These are phyloP conservation scores for Clavispora asparagi DNA, from an alignment of 805 yeast species.

Conservation along the genomic window DNA sequence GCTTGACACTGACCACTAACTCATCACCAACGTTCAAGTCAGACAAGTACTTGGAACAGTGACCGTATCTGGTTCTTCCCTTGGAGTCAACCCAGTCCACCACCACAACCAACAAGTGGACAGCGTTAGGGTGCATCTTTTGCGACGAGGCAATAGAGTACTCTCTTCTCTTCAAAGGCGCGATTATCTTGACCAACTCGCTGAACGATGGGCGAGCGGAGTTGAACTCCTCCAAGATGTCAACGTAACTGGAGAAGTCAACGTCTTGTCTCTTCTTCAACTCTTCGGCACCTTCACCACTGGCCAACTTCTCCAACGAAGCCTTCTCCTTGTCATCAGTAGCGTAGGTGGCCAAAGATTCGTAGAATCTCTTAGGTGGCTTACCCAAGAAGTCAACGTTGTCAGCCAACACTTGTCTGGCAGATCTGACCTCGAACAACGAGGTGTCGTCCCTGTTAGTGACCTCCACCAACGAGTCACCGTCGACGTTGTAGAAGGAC, in stretches of 20 bases:
- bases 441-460: conserved; percentile 61
- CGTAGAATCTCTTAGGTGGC: conserved; percentile 93
- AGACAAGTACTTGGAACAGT: conserved; percentile 86
- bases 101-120: conserved; percentile 87
- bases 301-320: conserved; percentile 55
- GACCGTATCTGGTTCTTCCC: conserved; percentile 87
- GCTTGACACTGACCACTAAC: conserved; percentile 89
- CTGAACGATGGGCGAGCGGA: conserved; percentile 74
- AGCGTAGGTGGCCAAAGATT: conserved; percentile 70
- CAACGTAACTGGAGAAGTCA: conserved; percentile 76
- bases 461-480: conserved; percentile 62
- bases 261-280: conserved; percentile 82
- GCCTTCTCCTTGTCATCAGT: conserved; percentile 62
- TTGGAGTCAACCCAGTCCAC: conserved; percentile 90
- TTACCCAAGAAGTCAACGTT: conserved; percentile 87
- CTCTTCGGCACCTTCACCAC: conserved; percentile 78
- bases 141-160: conserved; percentile 97
- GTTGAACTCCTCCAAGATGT: conserved; percentile 70
- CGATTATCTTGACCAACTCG: conserved; percentile 66
- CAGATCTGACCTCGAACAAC: conserved; percentile 68
- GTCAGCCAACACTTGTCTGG: conserved; percentile 74
- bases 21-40: conserved; percentile 77
- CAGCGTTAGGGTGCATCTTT: conserved; percentile 83
- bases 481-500: conserved; percentile 62
- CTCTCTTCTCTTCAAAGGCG: conserved; percentile 93